A percentile compares a stretch with the other conserved stretches of the same genome.
phyloP scores from a whole-genome alignment of 495 filamentous ascomycete genomes.

The Penicillium paradoxum region DNA sequence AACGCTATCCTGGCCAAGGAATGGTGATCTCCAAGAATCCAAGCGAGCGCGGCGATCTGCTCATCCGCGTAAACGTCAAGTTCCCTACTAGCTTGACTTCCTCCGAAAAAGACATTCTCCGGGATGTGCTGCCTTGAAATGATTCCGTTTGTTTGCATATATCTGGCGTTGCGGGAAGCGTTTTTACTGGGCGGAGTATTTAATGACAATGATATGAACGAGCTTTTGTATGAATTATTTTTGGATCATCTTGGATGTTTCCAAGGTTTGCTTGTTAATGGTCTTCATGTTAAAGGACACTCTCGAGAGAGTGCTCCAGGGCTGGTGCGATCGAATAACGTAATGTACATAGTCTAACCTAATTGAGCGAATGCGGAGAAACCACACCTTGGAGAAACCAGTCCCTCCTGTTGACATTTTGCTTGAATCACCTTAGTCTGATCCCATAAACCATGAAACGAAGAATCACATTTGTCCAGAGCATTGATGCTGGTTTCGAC shows the following conservation, averaged over 20 bases:
- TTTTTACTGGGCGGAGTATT: slow-evolving; percentile 7
- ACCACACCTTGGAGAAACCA: slow-evolving; percentile 15
- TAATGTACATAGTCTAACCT: slow-evolving; percentile 20
- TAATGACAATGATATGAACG: slow-evolving; percentile 12
- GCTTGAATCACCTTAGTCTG: neutral
- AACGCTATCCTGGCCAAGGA: slow-evolving; percentile 76
- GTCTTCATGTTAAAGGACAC: neutral
- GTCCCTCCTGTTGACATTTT: slow-evolving; percentile 1
- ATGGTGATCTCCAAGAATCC: slow-evolving; percentile 93
- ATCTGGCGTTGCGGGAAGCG: slow-evolving; percentile 29
- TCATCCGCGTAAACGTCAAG: slow-evolving; percentile 85
- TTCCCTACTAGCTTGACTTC: slow-evolving; percentile 75
- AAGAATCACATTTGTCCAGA: slow-evolving; percentile 76
- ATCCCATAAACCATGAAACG: slow-evolving; percentile 59
- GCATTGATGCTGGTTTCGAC: slow-evolving; percentile 54
- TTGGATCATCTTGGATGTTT: neutral
- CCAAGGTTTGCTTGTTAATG: neutral
- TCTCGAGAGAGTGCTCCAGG: neutral
- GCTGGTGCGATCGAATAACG: neutral
- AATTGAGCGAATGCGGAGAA: slow-evolving; percentile 23
- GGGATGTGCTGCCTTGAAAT: slow-evolving; percentile 58
- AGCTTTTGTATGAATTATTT: neutral
- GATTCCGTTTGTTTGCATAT: slow-evolving; percentile 21
- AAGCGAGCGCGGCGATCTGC: slow-evolving; percentile 73
- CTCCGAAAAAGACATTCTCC: slow-evolving; percentile 71